Percentiles rank a stretch among this genome's conserved stretches.
phyloP scores from a whole-genome alignment of 768 basidiomycete genomes.

The Kondoa subrosea region DNA sequence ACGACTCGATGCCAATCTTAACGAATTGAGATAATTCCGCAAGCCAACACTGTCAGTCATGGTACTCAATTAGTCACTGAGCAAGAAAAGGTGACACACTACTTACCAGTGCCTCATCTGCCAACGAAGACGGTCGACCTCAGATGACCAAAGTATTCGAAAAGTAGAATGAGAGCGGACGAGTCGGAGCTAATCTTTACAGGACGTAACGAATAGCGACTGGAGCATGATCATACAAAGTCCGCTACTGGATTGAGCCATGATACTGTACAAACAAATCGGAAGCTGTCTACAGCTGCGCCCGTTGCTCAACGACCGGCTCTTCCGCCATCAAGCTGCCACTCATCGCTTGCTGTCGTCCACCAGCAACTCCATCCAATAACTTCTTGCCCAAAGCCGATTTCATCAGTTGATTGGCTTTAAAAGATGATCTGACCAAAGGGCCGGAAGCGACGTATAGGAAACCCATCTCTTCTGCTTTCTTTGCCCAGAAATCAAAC shows the following conservation, averaged over 20 bases:
- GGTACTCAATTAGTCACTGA: too few species aligned
- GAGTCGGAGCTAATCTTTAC: too few species aligned
- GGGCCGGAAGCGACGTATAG: conserved; percentile 94
- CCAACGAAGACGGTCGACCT: neutral
- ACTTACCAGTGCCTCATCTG: neutral
- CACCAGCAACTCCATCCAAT: conserved; percentile 7
- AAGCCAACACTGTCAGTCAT: too few species aligned
- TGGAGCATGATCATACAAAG: too few species aligned
- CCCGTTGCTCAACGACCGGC: neutral
- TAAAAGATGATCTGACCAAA: conserved; percentile 87
- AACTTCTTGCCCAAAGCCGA: conserved; percentile 14
- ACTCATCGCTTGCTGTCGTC: neutral
- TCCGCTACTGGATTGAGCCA: neutral
- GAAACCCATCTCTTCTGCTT: conserved; percentile 88
- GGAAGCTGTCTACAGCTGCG: neutral
- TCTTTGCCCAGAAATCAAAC: conserved; percentile 75
- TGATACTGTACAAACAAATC: neutral
- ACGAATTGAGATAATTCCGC: neutral
- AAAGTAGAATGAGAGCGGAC: neutral
- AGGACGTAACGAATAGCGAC: too few species aligned
- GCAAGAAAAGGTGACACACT: neutral
- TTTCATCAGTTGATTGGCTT: conserved; percentile 44
- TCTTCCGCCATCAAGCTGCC: neutral
- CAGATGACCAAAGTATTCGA: neutral
- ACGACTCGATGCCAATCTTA: neutral